Conservation (phyloP, 116 monocot species). For the Trichopus zeylanicus region DNA sequence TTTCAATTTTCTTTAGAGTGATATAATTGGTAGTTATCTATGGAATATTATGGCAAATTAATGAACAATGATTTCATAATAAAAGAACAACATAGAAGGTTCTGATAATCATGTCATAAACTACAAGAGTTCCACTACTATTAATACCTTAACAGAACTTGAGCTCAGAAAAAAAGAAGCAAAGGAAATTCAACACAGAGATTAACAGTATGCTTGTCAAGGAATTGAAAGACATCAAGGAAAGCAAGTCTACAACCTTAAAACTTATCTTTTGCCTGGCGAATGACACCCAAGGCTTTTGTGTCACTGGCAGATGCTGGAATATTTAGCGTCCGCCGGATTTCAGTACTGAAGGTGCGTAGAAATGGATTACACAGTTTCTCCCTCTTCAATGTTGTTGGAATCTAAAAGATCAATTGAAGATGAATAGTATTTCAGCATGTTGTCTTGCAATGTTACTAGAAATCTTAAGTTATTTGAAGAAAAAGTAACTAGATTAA, state of each 20-base stretch:
- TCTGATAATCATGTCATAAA: too few species aligned
- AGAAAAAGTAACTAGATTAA: neutral
- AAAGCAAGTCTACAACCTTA: slow-evolving; percentile 9
- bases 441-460: neutral
- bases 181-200: too few species aligned
- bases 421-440: neutral
- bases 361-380: slow-evolving; percentile 81
- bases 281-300: slow-evolving; percentile 53
- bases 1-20: too few species aligned
- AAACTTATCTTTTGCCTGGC: slow-evolving; percentile 75
- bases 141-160: too few species aligned
- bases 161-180: too few species aligned
- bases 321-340: slow-evolving; percentile 56
- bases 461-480: neutral
- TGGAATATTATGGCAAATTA: too few species aligned
- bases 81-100: too few species aligned
- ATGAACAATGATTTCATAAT: too few species aligned
- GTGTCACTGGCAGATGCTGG: slow-evolving; percentile 55
- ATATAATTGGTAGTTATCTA: too few species aligned
- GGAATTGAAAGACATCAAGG: too few species aligned
- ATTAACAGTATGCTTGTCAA: too few species aligned
- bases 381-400: slow-evolving; percentile 77
- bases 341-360: slow-evolving; percentile 65
- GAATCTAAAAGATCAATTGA: slow-evolving; percentile 37
- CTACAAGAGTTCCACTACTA: too few species aligned